These are phyloP conservation scores for Trichoderma lentiforme DNA, from an alignment of 2,329 filamentous ascomycete genomes.

Conservation along the genomic window DNA sequence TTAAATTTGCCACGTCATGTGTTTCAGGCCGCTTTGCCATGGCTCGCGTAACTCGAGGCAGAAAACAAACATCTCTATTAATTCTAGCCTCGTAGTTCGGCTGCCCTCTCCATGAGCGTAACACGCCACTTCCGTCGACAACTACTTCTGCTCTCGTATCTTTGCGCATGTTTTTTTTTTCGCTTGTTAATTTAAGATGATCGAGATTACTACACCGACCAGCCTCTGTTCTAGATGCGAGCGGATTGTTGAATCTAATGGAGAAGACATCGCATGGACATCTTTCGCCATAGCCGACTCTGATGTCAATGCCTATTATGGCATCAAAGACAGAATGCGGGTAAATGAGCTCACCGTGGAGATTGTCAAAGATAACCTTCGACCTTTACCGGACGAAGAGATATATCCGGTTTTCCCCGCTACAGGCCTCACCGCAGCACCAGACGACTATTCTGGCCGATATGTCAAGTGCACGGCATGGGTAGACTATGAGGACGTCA, in stretches of 20 bases:
- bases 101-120: no score
- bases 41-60: no score
- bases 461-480: not conserved
- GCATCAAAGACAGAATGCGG: not conserved
- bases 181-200: no score
- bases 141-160: no score
- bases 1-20: no score
- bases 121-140: no score
- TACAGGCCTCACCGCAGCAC: not conserved
- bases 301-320: not conserved
- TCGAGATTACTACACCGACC: not conserved
- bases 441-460: not conserved
- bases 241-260: not conserved
- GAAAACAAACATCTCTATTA: no score
- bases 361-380: not conserved
- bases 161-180: no score
- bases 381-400: not conserved
- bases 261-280: not conserved
- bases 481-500: not conserved
- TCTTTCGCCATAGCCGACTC: not conserved
- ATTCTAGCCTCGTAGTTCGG: no score
- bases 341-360: not conserved
- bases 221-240: not conserved
- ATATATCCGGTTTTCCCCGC: not conserved
- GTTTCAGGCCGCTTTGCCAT: no score